Evolutionary conservation across 2,329 filamentous ascomycete genomes (phyloP), one percentile per base, ranked within the genome.

Genomic region (Davidsoniella eucalypti): DNA sequence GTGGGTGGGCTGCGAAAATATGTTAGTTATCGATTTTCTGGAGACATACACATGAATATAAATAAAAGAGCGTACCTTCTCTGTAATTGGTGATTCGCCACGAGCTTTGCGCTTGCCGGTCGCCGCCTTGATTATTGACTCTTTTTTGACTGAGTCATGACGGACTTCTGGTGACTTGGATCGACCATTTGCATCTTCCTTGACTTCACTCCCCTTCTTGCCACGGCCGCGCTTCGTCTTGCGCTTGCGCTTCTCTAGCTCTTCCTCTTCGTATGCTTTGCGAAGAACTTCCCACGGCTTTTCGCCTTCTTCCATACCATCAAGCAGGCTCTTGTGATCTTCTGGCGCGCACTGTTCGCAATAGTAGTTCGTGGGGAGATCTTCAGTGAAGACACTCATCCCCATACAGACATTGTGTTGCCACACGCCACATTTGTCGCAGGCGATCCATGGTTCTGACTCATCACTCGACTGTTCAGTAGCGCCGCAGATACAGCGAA

Each of bases 391-490:
- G 44, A 82, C 78, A 59, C 75, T 79, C 61, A 95, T 77, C 49
- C 86, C 87, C 71, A 98, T 86, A 63, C 92, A 98, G 55, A 93
- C 82, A 60, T 95, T 95, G 66, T 98, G 92, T 66, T 98, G 92
- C 92, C 92, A 98, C 40, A 83, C 90, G 45, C 78, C 79, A 65
- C 92, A 98, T 44, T 76, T 78, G 64, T 98, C 92, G 69, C 92
- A 98, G 54, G 84, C 87, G 59, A 98, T 94, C 87, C 94, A 96
- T 48, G 87, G 81, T 58, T 92, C 82, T 56, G 84, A 85, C 12
- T 85, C 81, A 57, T 93, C 85, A 57, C 90, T 85, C 54, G 88
- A 84, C 57, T 87, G 83, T 58, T 85, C 83, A 42, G 84, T 84
- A 53, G 86, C 82, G 57, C 92, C 90, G 61, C 90, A 98, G 46